These are phyloP conservation scores for Carex scoparia DNA, from an alignment of 176 grass and related monocot genomes.

Conservation along the genomic window DNA sequence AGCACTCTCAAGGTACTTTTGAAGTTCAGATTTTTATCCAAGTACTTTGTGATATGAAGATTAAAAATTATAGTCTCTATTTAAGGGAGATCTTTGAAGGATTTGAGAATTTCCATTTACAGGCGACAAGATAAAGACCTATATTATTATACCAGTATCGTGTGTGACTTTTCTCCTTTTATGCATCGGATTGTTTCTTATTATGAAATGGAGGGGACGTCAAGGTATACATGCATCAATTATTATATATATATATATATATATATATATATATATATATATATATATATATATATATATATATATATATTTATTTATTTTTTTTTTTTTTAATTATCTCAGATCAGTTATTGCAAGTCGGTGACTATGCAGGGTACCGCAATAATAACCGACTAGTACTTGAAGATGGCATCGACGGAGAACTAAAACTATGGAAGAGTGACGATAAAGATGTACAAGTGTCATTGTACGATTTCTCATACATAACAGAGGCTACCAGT, in stretches of 20 bases:
- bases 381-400: too few species aligned
- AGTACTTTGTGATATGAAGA: background rate
- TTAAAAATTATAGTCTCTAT: background rate
- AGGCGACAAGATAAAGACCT: background rate
- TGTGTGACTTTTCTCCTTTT: background rate
- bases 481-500: constrained; percentile 29
- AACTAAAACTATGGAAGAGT: too few species aligned
- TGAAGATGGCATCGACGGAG: too few species aligned
- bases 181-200: background rate
- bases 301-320: too few species aligned
- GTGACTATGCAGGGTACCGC: too few species aligned
- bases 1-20: constrained; percentile 10
- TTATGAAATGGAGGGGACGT: background rate
- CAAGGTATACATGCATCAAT: background rate
- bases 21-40: background rate
- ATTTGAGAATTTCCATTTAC: background rate
- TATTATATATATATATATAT: too few species aligned
- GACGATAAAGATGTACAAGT: too few species aligned
- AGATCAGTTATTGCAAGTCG: too few species aligned
- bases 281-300: too few species aligned
- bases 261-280: too few species aligned
- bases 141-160: background rate
- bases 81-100: background rate
- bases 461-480: background rate
- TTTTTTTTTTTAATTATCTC: too few species aligned